Conservation (phyloP, 352 stramenopile genomes). For the Phytophthora capsici region DNA sequence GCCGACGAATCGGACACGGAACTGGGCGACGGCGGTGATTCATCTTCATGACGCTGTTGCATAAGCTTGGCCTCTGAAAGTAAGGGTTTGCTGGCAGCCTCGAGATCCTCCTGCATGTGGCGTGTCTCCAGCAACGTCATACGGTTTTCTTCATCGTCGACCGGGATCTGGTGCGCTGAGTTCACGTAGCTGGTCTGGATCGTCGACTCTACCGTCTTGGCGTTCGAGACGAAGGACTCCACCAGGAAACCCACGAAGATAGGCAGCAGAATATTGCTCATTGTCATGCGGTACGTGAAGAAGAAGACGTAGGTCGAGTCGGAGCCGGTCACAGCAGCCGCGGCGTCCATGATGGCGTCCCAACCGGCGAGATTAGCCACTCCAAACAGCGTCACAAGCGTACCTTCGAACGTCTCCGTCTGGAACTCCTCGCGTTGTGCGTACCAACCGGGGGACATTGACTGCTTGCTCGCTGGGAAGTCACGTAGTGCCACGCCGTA, state of each 20-base stretch:
- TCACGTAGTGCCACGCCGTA: conserved; percentile 68
- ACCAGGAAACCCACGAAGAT: conserved; percentile 90
- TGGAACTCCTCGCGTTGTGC: conserved; percentile 77
- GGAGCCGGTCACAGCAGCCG: conserved; percentile 66
- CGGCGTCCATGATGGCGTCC: conserved; percentile 84
- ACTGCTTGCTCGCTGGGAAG: conserved; percentile 56
- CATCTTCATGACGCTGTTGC: conserved; percentile 13
- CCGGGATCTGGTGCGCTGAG: conserved; percentile 39
- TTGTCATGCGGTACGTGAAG: conserved; percentile 84
- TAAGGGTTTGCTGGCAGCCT: conserved; percentile 4
- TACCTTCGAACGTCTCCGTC: conserved; percentile 77
- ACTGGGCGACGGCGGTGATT: conserved; percentile 37
- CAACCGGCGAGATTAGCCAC: conserved; percentile 79
- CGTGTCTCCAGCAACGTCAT: conserved; percentile 59
- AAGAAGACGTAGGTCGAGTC: conserved; percentile 81
- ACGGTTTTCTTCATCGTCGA: conserved; percentile 60
- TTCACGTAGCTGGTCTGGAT: conserved; percentile 70
- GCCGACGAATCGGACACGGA: conserved; percentile 54
- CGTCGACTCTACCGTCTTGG: conserved; percentile 70
- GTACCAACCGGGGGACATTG: conserved; percentile 70
- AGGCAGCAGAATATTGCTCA: conserved; percentile 82
- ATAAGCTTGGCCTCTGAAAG: conserved; percentile 16
- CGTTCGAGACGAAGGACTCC: conserved; percentile 84
- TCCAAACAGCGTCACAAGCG: conserved; percentile 80
- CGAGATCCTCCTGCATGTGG: conserved; percentile 40